Base-by-base conservation (phyloP, 139 green algal genomes). In the Chlorella sorokiniana region DNA sequence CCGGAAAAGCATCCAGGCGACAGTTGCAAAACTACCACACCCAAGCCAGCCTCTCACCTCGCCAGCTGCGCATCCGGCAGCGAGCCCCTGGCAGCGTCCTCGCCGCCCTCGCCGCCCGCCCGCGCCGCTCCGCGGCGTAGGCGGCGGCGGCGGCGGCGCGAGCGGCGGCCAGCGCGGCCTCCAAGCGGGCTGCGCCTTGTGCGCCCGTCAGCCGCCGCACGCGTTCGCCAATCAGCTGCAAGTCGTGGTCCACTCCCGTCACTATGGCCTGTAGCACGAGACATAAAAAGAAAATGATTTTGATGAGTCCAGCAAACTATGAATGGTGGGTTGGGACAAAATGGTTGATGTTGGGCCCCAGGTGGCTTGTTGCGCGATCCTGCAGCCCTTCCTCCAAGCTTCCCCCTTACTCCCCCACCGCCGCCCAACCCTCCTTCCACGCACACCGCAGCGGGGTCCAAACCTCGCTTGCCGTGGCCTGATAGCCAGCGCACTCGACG, bases 221-320 rank as follows among this genome's bases (percentile, higher is more conserved):
- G 27, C 92, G 87, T 52, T 94, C 91, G 7, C 86, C 69, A 78
- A 98, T 91, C 42, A 98, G 88, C 7, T 48, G 63, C 22, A 94
- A 83, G 83, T 98, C 94, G 42, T 91, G 88, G 0, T 78, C 63
- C 23, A 95, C 89, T 72, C 93, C 91, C 48, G 83, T 74, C 7
- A 88, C 81, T 10, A 96, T 77, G 18, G 90, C 86, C 91, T 82
- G 77, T 63, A 48, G 2, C 27, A 48, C n/a, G 23, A 48, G 64
- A 22, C 0, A 48, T 33, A 3, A 37, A 8, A 61, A 10, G 4
- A 10, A 61, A 23, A 61, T n/a, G 9, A 16, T 61, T 68, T 10
- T 33, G 4, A 4, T 3, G 31, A 41, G 1, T n/a, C n/a, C n/a
- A n/a, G n/a, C n/a, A n/a, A n/a, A n/a, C n/a, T n/a, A n/a, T n/a